phyloP scores from a whole-genome alignment of 106 monocot species.

The Platanthera zijinensis region DNA sequence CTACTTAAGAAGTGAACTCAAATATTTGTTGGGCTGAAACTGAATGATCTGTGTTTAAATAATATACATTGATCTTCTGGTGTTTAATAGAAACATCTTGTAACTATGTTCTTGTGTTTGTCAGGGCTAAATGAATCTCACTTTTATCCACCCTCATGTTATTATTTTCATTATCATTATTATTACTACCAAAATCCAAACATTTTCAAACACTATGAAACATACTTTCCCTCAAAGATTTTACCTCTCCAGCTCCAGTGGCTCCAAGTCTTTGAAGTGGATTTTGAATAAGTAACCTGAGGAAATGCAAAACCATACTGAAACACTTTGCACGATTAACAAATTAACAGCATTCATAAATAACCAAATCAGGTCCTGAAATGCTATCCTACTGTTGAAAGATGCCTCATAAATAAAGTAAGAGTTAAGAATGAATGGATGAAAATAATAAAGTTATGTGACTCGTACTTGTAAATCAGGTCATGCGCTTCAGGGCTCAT shows the following conservation, averaged over 20 bases:
- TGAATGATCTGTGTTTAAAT: no score
- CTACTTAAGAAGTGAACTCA: no score
- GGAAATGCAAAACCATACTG: slow-evolving; percentile 2
- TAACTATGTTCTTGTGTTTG: no score
- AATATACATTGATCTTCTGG: no score
- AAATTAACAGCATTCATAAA: not conserved
- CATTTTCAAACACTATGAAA: not conserved
- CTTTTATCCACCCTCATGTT: no score
- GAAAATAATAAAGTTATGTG: not conserved
- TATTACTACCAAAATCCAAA: not conserved
- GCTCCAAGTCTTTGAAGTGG: slow-evolving; percentile 94
- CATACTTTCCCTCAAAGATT: not conserved
- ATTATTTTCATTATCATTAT: no score
- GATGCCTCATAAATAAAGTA: not conserved
- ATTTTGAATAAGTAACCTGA: slow-evolving; percentile 76
- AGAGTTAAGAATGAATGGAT: not conserved
- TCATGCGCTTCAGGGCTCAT: slow-evolving; percentile 78
- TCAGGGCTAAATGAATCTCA: no score
- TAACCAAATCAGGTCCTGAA: not conserved
- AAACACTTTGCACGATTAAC: not conserved
- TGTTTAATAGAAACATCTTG: no score
- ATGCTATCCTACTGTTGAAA: not conserved
- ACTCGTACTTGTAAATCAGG: slow-evolving; percentile 79
- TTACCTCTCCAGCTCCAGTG: slow-evolving; percentile 89
- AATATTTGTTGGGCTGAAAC: no score